phyloP scores from a whole-genome alignment of 2,329 filamentous ascomycete genomes.

The Hymenoscyphus salicellus region DNA sequence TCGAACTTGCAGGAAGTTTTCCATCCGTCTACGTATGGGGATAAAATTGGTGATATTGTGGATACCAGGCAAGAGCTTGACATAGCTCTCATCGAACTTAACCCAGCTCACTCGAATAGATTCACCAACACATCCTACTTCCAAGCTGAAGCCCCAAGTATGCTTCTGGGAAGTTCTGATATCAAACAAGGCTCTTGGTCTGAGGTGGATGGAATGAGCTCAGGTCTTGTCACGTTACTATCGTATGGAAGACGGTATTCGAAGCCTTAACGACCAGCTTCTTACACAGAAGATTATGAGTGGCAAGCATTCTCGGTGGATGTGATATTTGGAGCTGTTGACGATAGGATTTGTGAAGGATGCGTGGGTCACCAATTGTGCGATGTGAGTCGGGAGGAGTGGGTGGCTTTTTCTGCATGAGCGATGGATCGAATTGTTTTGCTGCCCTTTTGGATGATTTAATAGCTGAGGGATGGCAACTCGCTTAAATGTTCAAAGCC shows the following conservation, averaged over 20 bases:
- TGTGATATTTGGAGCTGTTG: conserved; percentile 19
- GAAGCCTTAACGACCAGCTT: conserved; percentile 17
- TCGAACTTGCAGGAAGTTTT: too few relatives aligned
- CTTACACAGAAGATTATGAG: conserved; percentile 17
- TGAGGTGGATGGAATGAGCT: conserved; percentile 24
- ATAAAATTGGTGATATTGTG: too few relatives aligned
- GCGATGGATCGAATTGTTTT: conserved; percentile 20
- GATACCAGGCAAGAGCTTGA: too few relatives aligned
- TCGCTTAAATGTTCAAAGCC: conserved; percentile 17
- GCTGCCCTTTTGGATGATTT: conserved; percentile 19
- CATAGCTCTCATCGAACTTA: too few relatives aligned
- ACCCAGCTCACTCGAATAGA: conserved; percentile 4
- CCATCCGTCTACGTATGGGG: too few relatives aligned
- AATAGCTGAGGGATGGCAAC: conserved; percentile 20
- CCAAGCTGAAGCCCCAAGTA: conserved; percentile 18
- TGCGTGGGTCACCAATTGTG: conserved; percentile 20
- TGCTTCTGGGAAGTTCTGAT: conserved; percentile 16
- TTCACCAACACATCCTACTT: conserved; percentile 21
- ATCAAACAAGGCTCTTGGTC: conserved; percentile 19
- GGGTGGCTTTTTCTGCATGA: conserved; percentile 15
- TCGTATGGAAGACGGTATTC: conserved; percentile 16
- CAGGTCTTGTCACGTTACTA: conserved; percentile 19
- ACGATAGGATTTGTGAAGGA: conserved; percentile 20
- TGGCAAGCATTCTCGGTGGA: conserved; percentile 17
- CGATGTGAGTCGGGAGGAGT: conserved; percentile 18